Evolutionary conservation across 2,329 filamentous ascomycete genomes (phyloP).

Genomic region (Teratosphaeria pseudoeucalypti): DNA sequence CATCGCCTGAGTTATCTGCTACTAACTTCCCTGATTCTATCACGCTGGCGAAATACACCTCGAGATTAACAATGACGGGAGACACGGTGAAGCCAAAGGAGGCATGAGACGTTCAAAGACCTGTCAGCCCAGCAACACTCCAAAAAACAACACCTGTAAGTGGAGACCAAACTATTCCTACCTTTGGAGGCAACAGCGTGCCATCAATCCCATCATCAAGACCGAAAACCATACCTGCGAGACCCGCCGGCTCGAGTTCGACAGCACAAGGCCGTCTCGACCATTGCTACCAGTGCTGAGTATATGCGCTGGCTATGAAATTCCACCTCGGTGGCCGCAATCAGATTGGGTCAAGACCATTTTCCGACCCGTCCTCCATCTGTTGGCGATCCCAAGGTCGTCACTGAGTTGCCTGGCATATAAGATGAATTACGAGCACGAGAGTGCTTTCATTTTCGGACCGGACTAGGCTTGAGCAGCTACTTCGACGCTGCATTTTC

Average conservation of each 20-base stretch:
- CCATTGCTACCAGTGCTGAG: conserved; percentile 37
- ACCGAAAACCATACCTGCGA: conserved; percentile 5
- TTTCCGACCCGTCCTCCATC: not conserved
- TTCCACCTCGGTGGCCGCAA: conserved; percentile 5
- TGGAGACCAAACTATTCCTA: not conserved
- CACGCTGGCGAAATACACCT: no score
- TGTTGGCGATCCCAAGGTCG: not conserved
- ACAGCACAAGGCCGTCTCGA: conserved; percentile 39
- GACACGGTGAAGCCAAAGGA: no score
- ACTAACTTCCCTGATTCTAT: no score
- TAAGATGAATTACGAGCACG: conserved; percentile 8
- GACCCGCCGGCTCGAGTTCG: conserved; percentile 7
- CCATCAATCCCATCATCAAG: conserved; percentile 5
- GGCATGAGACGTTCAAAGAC: no score
- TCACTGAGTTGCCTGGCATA: conserved; percentile 1
- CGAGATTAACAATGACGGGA: no score
- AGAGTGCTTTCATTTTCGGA: conserved; percentile 17
- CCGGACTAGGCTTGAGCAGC: conserved; percentile 12
- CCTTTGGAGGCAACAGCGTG: not conserved
- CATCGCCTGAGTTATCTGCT: no score
- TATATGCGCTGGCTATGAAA: conserved; percentile 12
- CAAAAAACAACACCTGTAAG: not conserved
- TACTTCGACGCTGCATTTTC: conserved; percentile 14
- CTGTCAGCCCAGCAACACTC: no score
- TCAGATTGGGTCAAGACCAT: not conserved